Evolutionary conservation across 2,329 filamentous ascomycete species (phyloP).

Genomic region (Zasmidium cellare): DNA sequence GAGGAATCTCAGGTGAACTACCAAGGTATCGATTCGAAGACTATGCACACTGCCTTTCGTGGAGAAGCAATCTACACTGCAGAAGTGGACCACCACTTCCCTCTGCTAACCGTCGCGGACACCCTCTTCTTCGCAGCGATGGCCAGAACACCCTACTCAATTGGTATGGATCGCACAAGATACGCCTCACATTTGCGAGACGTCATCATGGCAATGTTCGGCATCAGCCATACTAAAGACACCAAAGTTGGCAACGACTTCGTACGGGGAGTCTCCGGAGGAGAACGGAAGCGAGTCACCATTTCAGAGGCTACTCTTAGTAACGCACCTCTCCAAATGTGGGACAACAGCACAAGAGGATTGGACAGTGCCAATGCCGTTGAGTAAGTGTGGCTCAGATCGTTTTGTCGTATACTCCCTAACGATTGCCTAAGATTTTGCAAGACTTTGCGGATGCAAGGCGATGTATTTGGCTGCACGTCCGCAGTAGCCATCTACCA

Average conservation of each 20-base stretch:
- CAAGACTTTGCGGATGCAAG: constrained; percentile 67
- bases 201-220: constrained; percentile 74
- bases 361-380: constrained; percentile 74
- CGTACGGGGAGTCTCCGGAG: constrained; percentile 71
- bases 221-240: constrained; percentile 71
- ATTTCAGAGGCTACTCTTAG: constrained; percentile 77
- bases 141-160: constrained; percentile 63
- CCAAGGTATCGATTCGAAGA: constrained; percentile 69
- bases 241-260: constrained; percentile 75
- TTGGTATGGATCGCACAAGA: constrained; percentile 55
- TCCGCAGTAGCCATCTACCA: constrained; percentile 75
- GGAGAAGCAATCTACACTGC: constrained; percentile 87
- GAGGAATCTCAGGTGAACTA: constrained; percentile 76
- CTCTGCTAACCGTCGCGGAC: constrained; percentile 73
- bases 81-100: constrained; percentile 81
- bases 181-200: constrained; percentile 67
- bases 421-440: too few relatives aligned
- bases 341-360: constrained; percentile 77
- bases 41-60: constrained; percentile 76
- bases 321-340: constrained; percentile 60
- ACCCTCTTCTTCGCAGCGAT: constrained; percentile 76
- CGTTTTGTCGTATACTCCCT: too few relatives aligned
- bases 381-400: constrained; percentile 52
- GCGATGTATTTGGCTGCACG: constrained; percentile 66
- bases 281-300: constrained; percentile 76